Evolutionary conservation across 192 early-diverging fungal species (phyloP), one percentile per base, ranked within the genome.

Genomic region (Allomyces macrogynus): DNA sequence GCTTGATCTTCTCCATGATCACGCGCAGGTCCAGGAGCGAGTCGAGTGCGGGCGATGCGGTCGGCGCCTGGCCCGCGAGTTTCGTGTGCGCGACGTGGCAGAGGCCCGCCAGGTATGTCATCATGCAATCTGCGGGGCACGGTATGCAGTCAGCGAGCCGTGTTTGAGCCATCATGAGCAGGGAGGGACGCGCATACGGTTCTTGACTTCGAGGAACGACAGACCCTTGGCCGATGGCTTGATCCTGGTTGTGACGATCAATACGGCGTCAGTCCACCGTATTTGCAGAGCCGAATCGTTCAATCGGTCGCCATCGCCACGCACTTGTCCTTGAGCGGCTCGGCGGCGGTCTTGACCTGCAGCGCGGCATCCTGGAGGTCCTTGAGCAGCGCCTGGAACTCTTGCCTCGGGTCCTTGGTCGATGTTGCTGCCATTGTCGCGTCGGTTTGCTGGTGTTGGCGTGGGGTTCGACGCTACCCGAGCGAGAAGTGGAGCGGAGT

Each of bases 1-100:
- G 95, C 69, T 87, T 87, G 71, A 91, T 90, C 72, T 89, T 89
- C 69, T 98, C 95, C 42, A 99, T 70, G n/a, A 92, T 78, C 3
- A 87, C 84, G 20, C 93, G 80, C 25, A 87, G 75, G 71, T 91
- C 87, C 4, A 94, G 78, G 43, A 99, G 73, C 3, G 79, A 66
- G 43, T 78, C 67, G 11, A 95, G 70, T 23, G 79, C 82, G 0
- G 79, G 72, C 67, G 91, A 84, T 57, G 72, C 72, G 23, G 76
- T 71, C 32, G 90, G 74, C 60, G 77, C 72, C 63, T 78, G 70
- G 24, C 91, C 92, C 54, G 81, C 74, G 23, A 94, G 75, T 75
- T 93, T 95, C 62, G 86, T 72, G 66, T 92, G 79, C 22, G 86
- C 75, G 54, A 88, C 71, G 67, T 84, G 88, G 24, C 81, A 72